Evolutionary conservation across 2,329 filamentous ascomycete species (phyloP).

Genomic region (Chrysosporium queenslandicum): DNA sequence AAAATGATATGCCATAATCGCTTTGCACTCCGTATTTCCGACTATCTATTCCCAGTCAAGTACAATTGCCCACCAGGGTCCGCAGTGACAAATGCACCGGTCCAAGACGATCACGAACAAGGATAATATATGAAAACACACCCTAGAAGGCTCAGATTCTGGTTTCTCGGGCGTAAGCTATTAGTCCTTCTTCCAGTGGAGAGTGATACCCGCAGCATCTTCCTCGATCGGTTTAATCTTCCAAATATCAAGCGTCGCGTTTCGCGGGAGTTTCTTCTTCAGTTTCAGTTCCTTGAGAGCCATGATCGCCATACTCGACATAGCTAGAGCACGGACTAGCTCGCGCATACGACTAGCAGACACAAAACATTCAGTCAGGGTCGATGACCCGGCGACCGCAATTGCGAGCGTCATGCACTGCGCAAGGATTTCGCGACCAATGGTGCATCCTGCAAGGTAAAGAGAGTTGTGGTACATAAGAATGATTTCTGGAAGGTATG

Average conservation of each 20-base stretch:
- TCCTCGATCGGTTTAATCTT: slow-evolving; percentile 18
- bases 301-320: slow-evolving; percentile 61
- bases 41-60: background rate
- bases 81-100: too few species aligned
- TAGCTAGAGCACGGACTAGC: slow-evolving; percentile 64
- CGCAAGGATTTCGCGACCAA: slow-evolving; percentile 66
- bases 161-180: background rate
- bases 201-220: slow-evolving; percentile 7
- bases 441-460: slow-evolving; percentile 63
- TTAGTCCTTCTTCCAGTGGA: slow-evolving; percentile 4
- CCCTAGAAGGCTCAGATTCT: background rate
- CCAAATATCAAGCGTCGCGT: slow-evolving; percentile 25
- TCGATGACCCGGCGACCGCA: slow-evolving; percentile 61
- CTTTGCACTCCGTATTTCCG: background rate
- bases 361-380: slow-evolving; percentile 56
- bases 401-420: slow-evolving; percentile 80
- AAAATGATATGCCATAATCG: background rate
- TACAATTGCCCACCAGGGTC: too few species aligned
- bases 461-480: slow-evolving; percentile 74
- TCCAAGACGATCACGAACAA: too few species aligned
- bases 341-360: slow-evolving; percentile 61
- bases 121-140: too few species aligned
- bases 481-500: slow-evolving; percentile 76
- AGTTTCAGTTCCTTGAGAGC: slow-evolving; percentile 24
- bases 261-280: slow-evolving; percentile 31